A percentile compares a stretch with the other conserved stretches of the same genome.
phyloP scores from a whole-genome alignment of 1,139 yeast species.

The Geotrichum siamense region DNA sequence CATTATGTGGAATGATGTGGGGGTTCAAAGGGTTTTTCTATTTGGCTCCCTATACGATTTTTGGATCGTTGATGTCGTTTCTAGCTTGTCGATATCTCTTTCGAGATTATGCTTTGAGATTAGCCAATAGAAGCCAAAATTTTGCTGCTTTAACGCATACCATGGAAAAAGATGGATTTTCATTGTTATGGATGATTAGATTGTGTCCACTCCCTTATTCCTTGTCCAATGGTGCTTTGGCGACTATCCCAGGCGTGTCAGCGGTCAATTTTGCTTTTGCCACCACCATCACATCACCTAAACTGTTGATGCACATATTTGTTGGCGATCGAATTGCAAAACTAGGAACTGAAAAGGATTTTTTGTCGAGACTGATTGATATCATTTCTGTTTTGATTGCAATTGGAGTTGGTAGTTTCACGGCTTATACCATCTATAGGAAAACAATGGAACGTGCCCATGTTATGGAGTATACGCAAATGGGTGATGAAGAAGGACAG shows the following conservation, averaged over 20 bases:
- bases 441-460: slow-evolving; percentile 41
- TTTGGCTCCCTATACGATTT: slow-evolving; percentile 58
- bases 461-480: slow-evolving; percentile 21
- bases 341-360: slow-evolving; percentile 51
- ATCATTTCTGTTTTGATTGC: slow-evolving; percentile 57
- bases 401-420: slow-evolving; percentile 46
- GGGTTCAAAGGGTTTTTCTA: slow-evolving; percentile 81
- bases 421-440: slow-evolving; percentile 66
- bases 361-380: slow-evolving; percentile 52
- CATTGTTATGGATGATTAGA: slow-evolving; percentile 62
- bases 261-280: slow-evolving; percentile 60
- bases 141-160: slow-evolving; percentile 73
- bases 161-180: slow-evolving; percentile 57
- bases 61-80: slow-evolving; percentile 72
- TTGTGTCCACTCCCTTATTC: slow-evolving; percentile 92
- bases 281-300: slow-evolving; percentile 71
- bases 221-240: slow-evolving; percentile 83
- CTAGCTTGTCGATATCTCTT: slow-evolving; percentile 57
- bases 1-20: slow-evolving; percentile 73
- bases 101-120: slow-evolving; percentile 48
- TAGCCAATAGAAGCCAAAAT: slow-evolving; percentile 48
- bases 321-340: slow-evolving; percentile 71
- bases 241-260: slow-evolving; percentile 71
- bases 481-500: slow-evolving; percentile 1
- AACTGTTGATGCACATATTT: slow-evolving; percentile 66